Percentiles rank a stretch among this genome's conserved stretches.
These are phyloP conservation scores for Chrysosporium keratinophilum DNA, from an alignment of 2,329 filamentous ascomycete genomes.

Conservation along the genomic window DNA sequence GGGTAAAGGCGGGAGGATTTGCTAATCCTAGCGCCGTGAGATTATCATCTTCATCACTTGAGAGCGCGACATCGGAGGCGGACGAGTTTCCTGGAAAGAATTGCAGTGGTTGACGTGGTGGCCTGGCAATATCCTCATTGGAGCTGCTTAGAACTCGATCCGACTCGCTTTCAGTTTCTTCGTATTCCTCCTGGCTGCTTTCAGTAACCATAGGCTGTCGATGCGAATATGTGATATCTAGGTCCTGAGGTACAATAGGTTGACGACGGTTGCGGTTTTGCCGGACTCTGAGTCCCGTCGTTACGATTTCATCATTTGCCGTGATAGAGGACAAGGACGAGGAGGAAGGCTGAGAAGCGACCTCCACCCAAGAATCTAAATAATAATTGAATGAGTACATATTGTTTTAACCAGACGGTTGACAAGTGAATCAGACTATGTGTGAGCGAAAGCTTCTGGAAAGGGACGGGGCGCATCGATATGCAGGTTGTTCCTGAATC, in stretches of 20 bases:
- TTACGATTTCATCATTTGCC: slow-evolving; percentile 71
- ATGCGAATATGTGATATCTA: slow-evolving; percentile 32
- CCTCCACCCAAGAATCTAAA: slow-evolving; percentile 91
- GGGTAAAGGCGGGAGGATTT: slow-evolving; percentile 54
- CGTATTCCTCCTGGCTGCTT: slow-evolving; percentile 89
- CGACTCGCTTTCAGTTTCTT: slow-evolving; percentile 84
- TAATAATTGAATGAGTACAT: slow-evolving; percentile 40
- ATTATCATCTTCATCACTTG: slow-evolving; percentile 58
- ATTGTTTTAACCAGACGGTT: slow-evolving; percentile 6
- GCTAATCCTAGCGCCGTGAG: slow-evolving; percentile 68
- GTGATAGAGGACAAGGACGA: slow-evolving; percentile 76
- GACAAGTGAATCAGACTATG: background rate
- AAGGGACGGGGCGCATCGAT: background rate
- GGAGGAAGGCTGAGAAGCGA: slow-evolving; percentile 84
- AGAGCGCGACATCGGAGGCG: slow-evolving; percentile 24
- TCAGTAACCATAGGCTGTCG: slow-evolving; percentile 39
- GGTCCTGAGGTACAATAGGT: slow-evolving; percentile 31
- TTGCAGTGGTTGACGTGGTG: slow-evolving; percentile 19
- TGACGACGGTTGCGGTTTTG: slow-evolving; percentile 50
- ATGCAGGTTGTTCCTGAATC: background rate
- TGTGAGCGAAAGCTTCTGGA: background rate
- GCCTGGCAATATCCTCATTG: slow-evolving; percentile 45
- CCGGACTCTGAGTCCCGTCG: slow-evolving; percentile 71
- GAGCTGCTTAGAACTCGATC: slow-evolving; percentile 59
- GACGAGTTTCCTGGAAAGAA: slow-evolving; percentile 21